Evolutionary conservation across 345 rosid species (phyloP), one percentile per base, ranked within the genome.

Genomic region (Chamaenerion angustifolium): DNA sequence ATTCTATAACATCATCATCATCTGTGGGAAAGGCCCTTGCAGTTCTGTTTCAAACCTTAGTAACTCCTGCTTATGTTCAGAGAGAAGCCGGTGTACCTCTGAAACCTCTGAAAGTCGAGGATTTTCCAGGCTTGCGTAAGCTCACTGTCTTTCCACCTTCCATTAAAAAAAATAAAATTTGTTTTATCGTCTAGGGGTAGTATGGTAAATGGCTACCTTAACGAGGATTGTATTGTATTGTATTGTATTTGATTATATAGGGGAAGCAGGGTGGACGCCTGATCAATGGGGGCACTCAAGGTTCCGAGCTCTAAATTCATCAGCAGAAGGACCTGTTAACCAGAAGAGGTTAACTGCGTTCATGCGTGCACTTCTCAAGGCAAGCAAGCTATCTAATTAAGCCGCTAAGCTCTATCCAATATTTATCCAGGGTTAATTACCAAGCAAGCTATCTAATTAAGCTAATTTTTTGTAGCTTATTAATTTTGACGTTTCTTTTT

Each of bases 191-290:
- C 37, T 31, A 31, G 37, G 7, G 25, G 8, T 31, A 31, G 37
- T 25, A n/a, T 49, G 17, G 18, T 18, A 49, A 2, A 27, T 13
- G 27, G 8, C 13, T 46, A 15, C 23, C 23, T 12, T 47, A 21
- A 16, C 5, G 11, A 2, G 3, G 51, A n/a, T 46, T 46, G 25
- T 4, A 46, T 17, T 46, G 27, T 16, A 31, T 12, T 10, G 51
- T 25, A 31, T 3, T 31, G 6, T 4, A 31, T 5, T 31, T 31
- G 3, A 7, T 31, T 31, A 31, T 58, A 61, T 64, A 90, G 99
- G 80, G 68, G 87, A 85, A 61, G 95, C 99, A 0, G 99, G 99
- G 40, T 93, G 97, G 99, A 79, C 95, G 48, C 80, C 92, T 60
- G 99, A 88, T 75, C 99, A 85, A 56, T 88, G 82, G 81, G 96